phyloP scores from a whole-genome alignment of 768 basidiomycete species.

The Kwoniella bestiolae region DNA sequence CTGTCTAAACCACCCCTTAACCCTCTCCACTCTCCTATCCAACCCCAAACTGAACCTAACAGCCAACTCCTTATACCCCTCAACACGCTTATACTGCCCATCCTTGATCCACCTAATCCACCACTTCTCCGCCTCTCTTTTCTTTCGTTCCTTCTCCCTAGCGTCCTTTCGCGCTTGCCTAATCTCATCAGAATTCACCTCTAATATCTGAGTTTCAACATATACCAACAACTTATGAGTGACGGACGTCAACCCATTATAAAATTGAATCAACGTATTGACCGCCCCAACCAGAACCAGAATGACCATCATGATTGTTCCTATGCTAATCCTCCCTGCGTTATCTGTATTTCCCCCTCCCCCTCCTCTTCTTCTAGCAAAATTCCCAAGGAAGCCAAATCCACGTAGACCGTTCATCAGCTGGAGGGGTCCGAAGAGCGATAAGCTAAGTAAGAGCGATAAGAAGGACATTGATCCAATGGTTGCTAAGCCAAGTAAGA shows the following conservation, averaged over 20 bases:
- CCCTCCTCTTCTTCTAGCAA: conserved; percentile 19
- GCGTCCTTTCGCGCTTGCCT: conserved; percentile 12
- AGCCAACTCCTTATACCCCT: conserved; percentile 38
- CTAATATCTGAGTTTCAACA: conserved; percentile 49
- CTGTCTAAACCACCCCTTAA: not conserved
- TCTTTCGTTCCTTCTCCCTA: conserved; percentile 6
- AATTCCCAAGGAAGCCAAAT: conserved; percentile 36
- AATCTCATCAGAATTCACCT: conserved; percentile 46
- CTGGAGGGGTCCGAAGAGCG: conserved; percentile 45
- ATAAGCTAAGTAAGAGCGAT: conserved; percentile 37
- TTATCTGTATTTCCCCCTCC: conserved; percentile 7
- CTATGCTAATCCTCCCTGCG: conserved; percentile 2
- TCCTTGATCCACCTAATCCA: conserved; percentile 32
- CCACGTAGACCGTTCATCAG: conserved; percentile 42
- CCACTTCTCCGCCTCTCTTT: conserved; percentile 24
- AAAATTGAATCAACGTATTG: conserved; percentile 40
- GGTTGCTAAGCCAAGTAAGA: conserved; percentile 43
- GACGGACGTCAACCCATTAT: conserved; percentile 18
- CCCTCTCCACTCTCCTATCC: not conserved
- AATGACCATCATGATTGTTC: conserved; percentile 41
- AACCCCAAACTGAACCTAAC: conserved; percentile 19
- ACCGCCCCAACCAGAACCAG: conserved; percentile 47
- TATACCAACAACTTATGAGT: conserved; percentile 35
- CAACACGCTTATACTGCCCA: conserved; percentile 26
- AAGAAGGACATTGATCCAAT: conserved; percentile 47